A percentile compares a stretch with the other conserved stretches of the same genome.
These are phyloP conservation scores for Coemansia biformis DNA, from an alignment of 192 early-diverging fungal species.

Conservation along the genomic window DNA sequence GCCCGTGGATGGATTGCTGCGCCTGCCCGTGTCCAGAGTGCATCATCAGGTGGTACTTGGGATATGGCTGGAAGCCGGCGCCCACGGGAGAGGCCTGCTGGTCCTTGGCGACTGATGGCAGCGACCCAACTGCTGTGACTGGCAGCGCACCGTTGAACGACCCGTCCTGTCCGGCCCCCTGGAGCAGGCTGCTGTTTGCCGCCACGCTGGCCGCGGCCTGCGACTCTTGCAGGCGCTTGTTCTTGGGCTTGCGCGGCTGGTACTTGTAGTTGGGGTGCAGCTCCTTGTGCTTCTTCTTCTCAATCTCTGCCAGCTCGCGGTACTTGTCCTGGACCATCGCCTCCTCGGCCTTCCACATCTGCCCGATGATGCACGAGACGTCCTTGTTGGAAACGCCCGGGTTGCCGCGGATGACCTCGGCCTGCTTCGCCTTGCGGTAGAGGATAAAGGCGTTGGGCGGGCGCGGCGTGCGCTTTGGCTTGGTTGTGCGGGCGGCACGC, in stretches of 20 bases:
- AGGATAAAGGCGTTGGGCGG: slow-evolving; percentile 55
- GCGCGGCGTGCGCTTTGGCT: slow-evolving; percentile 51
- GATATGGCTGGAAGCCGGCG: slow-evolving; percentile 27
- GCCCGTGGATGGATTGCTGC: background rate
- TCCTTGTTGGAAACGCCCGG: slow-evolving; percentile 54
- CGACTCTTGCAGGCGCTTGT: slow-evolving; percentile 44
- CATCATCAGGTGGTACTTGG: slow-evolving; percentile 51
- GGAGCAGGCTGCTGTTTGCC: slow-evolving; percentile 8
- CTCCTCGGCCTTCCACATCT: slow-evolving; percentile 54
- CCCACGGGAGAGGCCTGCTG: slow-evolving; percentile 4
- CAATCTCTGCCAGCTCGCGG: slow-evolving; percentile 49
- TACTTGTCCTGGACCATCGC: slow-evolving; percentile 50
- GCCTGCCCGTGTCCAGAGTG: slow-evolving; percentile 31
- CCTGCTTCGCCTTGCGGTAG: slow-evolving; percentile 54
- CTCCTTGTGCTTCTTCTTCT: slow-evolving; percentile 53
- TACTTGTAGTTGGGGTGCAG: slow-evolving; percentile 56
- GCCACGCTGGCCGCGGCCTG: slow-evolving; percentile 20
- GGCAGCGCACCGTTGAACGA: slow-evolving; percentile 13
- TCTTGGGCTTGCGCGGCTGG: slow-evolving; percentile 52
- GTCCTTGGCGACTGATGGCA: slow-evolving; percentile 36
- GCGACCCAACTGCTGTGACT: slow-evolving; percentile 8
- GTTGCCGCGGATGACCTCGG: slow-evolving; percentile 50
- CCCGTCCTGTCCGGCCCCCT: slow-evolving; percentile 24
- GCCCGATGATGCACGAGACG: slow-evolving; percentile 53
- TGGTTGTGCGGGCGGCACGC: slow-evolving; percentile 31